Evolutionary conservation across 1,284 basidiomycete genomes (phyloP).

Genomic region (Fomitopsis palustris): DNA sequence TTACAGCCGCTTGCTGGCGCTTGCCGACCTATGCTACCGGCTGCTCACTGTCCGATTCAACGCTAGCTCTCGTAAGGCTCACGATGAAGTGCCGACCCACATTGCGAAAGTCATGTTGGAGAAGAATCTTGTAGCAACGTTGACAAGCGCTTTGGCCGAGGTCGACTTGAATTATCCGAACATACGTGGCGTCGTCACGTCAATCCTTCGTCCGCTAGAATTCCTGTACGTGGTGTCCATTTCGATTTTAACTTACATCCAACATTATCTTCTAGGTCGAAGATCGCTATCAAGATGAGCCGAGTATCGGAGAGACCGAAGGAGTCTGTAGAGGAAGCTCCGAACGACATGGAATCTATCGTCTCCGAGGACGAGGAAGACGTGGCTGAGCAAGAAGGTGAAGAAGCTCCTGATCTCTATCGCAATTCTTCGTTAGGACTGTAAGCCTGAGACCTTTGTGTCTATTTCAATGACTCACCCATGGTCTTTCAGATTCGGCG

Average conservation of each 20-base stretch:
- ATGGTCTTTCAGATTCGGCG: constrained; percentile 57
- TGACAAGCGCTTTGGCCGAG: constrained; percentile 89
- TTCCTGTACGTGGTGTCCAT: constrained; percentile 62
- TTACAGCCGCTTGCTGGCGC: constrained; percentile 87
- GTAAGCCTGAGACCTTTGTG: constrained; percentile 43
- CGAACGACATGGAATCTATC: constrained; percentile 54
- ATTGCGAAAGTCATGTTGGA: constrained; percentile 98
- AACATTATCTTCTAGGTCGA: constrained; percentile 67
- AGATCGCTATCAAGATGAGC: constrained; percentile 97
- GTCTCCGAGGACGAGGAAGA: constrained; percentile 63
- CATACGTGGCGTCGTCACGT: constrained; percentile 80
- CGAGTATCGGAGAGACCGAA: constrained; percentile 72
- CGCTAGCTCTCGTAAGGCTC: constrained; percentile 52
- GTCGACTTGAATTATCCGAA: constrained; percentile 96
- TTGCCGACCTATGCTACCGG: constrained; percentile 87
- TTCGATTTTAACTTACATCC: constrained; percentile 7
- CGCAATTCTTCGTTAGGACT: constrained; percentile 96
- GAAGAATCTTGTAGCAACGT: constrained; percentile 90
- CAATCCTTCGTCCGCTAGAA: constrained; percentile 88
- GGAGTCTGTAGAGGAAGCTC: constrained; percentile 48
- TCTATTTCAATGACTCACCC: neutral
- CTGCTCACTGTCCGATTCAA: constrained; percentile 80
- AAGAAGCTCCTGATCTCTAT: constrained; percentile 92
- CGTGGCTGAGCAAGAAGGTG: constrained; percentile 43
- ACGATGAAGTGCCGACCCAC: constrained; percentile 84